phyloP scores from a whole-genome alignment of 129 eudicot species.

The Lactuca saligna region DNA sequence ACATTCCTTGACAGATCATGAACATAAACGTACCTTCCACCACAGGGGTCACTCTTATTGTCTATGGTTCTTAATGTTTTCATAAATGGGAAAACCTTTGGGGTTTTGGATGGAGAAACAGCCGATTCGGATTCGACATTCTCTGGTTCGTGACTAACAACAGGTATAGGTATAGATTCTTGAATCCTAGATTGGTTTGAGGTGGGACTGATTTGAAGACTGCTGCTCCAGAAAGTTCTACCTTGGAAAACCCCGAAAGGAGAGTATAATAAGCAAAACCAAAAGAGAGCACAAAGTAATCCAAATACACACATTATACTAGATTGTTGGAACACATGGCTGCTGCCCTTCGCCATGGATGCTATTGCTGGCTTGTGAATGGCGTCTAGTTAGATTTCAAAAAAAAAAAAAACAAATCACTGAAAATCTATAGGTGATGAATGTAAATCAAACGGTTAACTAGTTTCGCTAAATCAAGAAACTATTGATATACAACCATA shows the following conservation, averaged over 20 bases:
- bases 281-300: conserved; percentile 47
- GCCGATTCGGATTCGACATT: neutral
- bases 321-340: conserved; percentile 42
- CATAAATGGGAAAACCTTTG: conserved; percentile 46
- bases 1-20: conserved; percentile 80
- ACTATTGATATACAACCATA: neutral
- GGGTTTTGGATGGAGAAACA: conserved; percentile 1
- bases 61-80: conserved; percentile 65
- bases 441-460: neutral
- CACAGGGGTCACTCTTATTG: conserved; percentile 83
- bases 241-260: conserved; percentile 54
- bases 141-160: neutral
- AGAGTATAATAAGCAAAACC: conserved; percentile 64
- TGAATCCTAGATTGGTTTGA: conserved; percentile 13
- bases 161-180: conserved; percentile 3
- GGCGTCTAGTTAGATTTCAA: conserved; percentile 37
- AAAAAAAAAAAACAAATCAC: conserved; percentile 9
- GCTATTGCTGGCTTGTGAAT: conserved; percentile 12
- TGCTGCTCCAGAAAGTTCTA: conserved; percentile 19
- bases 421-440: neutral
- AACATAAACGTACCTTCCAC: conserved; percentile 80
- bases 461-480: neutral
- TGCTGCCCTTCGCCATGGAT: conserved; percentile 62
- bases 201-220: conserved; percentile 28
- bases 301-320: conserved; percentile 50